These are phyloP conservation scores for Helicocarpus griseus DNA, from an alignment of 2,329 filamentous ascomycete species.

Conservation along the genomic window DNA sequence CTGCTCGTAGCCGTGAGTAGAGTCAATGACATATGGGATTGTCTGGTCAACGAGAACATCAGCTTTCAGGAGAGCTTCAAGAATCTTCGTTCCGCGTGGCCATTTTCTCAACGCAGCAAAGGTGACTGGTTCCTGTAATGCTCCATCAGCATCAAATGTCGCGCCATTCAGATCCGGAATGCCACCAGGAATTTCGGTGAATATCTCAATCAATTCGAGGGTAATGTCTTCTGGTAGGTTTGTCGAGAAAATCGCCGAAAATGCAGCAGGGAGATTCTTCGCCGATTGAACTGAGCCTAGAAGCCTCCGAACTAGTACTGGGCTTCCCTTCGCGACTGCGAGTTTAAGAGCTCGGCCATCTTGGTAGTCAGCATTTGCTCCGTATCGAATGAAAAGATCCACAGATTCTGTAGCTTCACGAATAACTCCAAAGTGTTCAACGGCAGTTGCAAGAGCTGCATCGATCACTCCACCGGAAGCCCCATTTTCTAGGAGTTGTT, in stretches of 20 bases:
- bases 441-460: conserved; percentile 37
- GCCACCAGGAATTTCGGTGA: conserved; percentile 22
- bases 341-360: conserved; percentile 41
- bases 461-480: conserved; percentile 31
- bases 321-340: conserved; percentile 45
- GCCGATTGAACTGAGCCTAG: conserved; percentile 14
- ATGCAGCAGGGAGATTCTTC: conserved; percentile 43
- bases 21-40: conserved; percentile 36
- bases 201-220: conserved; percentile 43
- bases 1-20: conserved; percentile 43
- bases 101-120: conserved; percentile 46
- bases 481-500: conserved; percentile 36
- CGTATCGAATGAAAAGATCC: conserved; percentile 26
- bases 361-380: conserved; percentile 42
- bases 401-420: conserved; percentile 35
- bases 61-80: conserved; percentile 45
- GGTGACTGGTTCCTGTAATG: conserved; percentile 40
- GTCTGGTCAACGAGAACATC: conserved; percentile 53
- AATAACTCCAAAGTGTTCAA: conserved; percentile 35
- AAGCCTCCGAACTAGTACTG: conserved; percentile 25
- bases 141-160: conserved; percentile 40
- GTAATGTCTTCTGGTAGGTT: conserved; percentile 42
- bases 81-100: conserved; percentile 45
- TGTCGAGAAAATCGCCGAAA: conserved; percentile 48
- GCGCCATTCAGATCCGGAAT: conserved; percentile 6